Conservation (phyloP, 108 stramenopile genomes). For the Ochromonas danica region DNA sequence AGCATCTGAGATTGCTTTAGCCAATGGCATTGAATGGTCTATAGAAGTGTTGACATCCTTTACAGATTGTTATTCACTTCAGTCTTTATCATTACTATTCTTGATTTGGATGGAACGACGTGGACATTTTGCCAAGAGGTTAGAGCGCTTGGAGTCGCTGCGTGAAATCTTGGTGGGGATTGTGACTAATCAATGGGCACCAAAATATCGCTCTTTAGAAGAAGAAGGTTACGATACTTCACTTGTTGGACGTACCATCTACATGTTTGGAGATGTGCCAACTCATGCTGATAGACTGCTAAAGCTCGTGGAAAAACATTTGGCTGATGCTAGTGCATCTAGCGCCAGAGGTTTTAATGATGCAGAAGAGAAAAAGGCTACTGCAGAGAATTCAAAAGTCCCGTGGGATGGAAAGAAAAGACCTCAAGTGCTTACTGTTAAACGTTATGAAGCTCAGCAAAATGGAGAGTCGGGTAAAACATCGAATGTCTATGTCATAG, state of each 20-base stretch:
- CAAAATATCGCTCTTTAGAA: not conserved
- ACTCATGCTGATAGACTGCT: conserved; percentile 7
- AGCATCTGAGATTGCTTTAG: conserved; percentile 5
- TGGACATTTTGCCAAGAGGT: not conserved
- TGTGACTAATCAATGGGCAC: too few relatives aligned
- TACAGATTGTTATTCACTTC: not conserved
- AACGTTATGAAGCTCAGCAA: too few relatives aligned
- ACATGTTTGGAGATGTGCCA: conserved; percentile 8
- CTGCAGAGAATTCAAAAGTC: too few relatives aligned
- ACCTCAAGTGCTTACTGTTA: too few relatives aligned
- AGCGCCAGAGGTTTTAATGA: too few relatives aligned
- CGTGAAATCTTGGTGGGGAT: not conserved
- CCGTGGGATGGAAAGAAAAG: too few relatives aligned
- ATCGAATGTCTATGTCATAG: too few relatives aligned
- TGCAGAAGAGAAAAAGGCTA: too few relatives aligned
- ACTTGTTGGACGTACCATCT: not conserved
- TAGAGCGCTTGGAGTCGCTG: not conserved
- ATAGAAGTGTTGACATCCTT: not conserved
- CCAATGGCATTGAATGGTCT: conserved; percentile 28
- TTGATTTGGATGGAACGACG: conserved; percentile 26
- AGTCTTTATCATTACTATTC: not conserved
- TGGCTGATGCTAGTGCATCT: too few relatives aligned
- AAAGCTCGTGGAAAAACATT: not conserved
- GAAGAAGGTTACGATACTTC: conserved; percentile 22
- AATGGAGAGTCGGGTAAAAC: too few relatives aligned